Conservation (phyloP, 352 stramenopile genomes). For the Pythium apleroticum region DNA sequence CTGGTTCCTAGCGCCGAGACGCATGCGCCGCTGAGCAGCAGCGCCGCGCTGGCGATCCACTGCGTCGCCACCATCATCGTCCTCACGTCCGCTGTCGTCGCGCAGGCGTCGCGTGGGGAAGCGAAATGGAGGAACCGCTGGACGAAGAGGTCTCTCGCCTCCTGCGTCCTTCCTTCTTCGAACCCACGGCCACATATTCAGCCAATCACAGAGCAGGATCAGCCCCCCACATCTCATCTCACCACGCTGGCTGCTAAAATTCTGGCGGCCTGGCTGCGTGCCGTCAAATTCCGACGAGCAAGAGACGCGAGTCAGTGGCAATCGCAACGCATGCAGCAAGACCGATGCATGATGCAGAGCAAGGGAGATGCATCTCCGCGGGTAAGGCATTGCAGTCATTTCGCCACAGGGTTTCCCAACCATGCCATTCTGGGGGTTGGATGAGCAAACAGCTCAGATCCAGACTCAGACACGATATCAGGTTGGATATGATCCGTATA, state of each 20-base stretch:
- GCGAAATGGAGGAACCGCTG: not conserved
- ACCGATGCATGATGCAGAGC: too few species aligned
- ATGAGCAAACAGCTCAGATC: not conserved
- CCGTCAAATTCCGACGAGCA: not conserved
- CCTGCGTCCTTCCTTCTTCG: not conserved
- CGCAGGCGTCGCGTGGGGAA: not conserved
- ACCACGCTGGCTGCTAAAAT: conserved; percentile 2
- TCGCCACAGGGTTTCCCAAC: too few species aligned
- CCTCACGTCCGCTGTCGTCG: too few species aligned
- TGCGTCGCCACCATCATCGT: conserved; percentile 7
- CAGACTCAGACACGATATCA: not conserved
- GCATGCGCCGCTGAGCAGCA: not conserved
- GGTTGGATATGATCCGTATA: conserved; percentile 3
- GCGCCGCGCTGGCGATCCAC: conserved; percentile 2
- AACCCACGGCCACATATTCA: not conserved
- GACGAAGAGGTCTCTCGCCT: not conserved
- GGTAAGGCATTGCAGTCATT: too few species aligned
- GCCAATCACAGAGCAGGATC: not conserved
- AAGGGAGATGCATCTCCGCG: too few species aligned
- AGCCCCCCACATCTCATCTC: not conserved
- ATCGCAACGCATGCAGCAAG: not conserved
- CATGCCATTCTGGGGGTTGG: too few species aligned
- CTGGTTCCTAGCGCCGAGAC: conserved; percentile 6
- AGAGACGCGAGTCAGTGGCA: not conserved
- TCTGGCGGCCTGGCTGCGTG: not conserved